Conservation (phyloP, 306 rosid species). For the Argentina anserina region DNA sequence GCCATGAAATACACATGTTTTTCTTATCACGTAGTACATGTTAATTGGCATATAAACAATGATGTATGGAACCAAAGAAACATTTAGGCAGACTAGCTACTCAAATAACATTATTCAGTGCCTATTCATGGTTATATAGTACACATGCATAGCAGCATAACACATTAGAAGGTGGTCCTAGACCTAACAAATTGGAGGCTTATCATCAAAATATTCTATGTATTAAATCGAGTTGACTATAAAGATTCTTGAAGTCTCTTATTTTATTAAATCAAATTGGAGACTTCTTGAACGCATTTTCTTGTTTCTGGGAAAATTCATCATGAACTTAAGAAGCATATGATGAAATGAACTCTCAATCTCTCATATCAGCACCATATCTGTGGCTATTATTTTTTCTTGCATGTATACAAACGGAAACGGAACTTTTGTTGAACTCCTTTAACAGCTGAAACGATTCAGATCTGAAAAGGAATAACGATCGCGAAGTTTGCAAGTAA, state of each 20-base stretch:
- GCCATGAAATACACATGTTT: too few relatives aligned
- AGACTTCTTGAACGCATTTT: too few relatives aligned
- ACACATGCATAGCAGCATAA: too few relatives aligned
- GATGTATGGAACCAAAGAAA: too few relatives aligned
- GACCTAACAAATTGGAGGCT: not conserved
- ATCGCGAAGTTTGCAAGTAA: not conserved
- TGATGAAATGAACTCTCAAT: not conserved
- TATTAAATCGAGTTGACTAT: not conserved
- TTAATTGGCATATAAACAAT: too few relatives aligned
- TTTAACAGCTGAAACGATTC: not conserved
- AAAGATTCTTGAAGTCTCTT: not conserved
- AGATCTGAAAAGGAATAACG: not conserved
- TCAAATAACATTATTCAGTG: too few relatives aligned
- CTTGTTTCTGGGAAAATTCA: not conserved
- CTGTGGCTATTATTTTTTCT: not conserved
- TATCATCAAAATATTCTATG: not conserved
- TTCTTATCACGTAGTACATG: too few relatives aligned
- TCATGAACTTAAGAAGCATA: not conserved
- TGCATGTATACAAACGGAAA: not conserved
- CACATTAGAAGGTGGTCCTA: not conserved
- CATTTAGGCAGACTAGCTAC: too few relatives aligned
- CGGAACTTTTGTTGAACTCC: not conserved
- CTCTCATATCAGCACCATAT: not conserved
- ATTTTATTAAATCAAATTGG: too few relatives aligned
- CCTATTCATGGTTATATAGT: too few relatives aligned